phyloP scores from a whole-genome alignment of 2,329 filamentous ascomycete species.

The Fusarium papillatum region DNA sequence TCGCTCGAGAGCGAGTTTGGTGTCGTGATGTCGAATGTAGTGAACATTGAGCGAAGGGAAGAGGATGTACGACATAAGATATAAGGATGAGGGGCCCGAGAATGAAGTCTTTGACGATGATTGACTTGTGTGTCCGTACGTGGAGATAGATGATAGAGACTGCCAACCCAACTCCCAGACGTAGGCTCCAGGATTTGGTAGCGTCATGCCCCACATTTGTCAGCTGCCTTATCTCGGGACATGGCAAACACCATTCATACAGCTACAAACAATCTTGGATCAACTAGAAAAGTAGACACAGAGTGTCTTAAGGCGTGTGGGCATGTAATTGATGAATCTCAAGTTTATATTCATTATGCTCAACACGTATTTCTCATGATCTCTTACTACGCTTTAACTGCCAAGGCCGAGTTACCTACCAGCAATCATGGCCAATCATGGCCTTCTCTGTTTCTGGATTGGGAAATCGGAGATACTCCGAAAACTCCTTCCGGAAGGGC shows the following conservation, averaged over 20 bases:
- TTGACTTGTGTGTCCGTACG: not conserved
- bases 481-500: slow-evolving; percentile 36
- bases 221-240: not conserved
- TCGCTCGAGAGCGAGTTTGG: slow-evolving; percentile 30
- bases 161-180: not conserved
- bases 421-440: slow-evolving; percentile 31
- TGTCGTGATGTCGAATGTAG: slow-evolving; percentile 37
- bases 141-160: not conserved
- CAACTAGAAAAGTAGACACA: not conserved
- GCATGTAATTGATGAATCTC: no score
- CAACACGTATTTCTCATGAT: not conserved
- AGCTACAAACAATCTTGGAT: not conserved
- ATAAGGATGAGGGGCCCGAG: not conserved
- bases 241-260: not conserved
- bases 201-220: not conserved
- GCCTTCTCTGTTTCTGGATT: slow-evolving; percentile 9
- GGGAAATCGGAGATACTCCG: slow-evolving; percentile 42
- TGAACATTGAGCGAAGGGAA: slow-evolving; percentile 34
- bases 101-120: not conserved
- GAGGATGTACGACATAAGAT: not conserved
- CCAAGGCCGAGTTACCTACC: not conserved
- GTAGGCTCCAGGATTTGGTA: not conserved
- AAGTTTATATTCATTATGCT: not conserved
- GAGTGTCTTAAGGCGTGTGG: no score
- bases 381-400: not conserved